These are phyloP conservation scores for Kazachstania africana DNA, from an alignment of 805 yeast species.

Conservation along the genomic window DNA sequence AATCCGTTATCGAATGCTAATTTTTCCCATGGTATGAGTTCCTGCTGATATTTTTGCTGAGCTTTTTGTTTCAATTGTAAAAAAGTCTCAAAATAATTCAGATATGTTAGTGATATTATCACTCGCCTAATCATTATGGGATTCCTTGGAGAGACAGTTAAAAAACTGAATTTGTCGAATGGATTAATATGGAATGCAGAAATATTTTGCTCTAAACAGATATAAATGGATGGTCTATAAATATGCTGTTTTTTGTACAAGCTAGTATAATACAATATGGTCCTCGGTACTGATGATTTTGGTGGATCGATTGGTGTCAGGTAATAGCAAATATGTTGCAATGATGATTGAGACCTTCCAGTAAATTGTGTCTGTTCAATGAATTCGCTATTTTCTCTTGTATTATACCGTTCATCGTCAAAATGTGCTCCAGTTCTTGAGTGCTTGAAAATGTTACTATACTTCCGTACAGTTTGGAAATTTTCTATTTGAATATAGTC, in stretches of 20 bases:
- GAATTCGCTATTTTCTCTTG: conserved; percentile 3
- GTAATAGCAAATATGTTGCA: conserved; percentile 14
- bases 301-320: conserved; percentile 11
- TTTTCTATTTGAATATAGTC: conserved; percentile 15
- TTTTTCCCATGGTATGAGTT: conserved; percentile 11
- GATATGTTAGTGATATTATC: conserved; percentile 11
- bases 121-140: conserved; percentile 75
- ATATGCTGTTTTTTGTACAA: conserved; percentile 3
- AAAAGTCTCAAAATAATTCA: conserved; percentile 11
- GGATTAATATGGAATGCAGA: conserved; percentile 19
- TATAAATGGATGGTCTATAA: conserved; percentile 14
- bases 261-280: conserved; percentile 1
- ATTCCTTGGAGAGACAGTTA: conserved; percentile 73
- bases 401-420: conserved; percentile 1
- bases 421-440: not conserved
- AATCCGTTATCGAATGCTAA: conserved; percentile 10
- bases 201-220: conserved; percentile 11
- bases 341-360: conserved; percentile 8
- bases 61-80: conserved; percentile 8
- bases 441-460: not conserved
- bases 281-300: conserved; percentile 4
- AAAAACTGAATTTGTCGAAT: conserved; percentile 30
- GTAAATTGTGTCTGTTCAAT: conserved; percentile 3
- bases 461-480: not conserved
- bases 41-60: conserved; percentile 5